phyloP scores from a whole-genome alignment of 805 yeast genomes.

The Zygosaccharomyces kombuchaensis region DNA sequence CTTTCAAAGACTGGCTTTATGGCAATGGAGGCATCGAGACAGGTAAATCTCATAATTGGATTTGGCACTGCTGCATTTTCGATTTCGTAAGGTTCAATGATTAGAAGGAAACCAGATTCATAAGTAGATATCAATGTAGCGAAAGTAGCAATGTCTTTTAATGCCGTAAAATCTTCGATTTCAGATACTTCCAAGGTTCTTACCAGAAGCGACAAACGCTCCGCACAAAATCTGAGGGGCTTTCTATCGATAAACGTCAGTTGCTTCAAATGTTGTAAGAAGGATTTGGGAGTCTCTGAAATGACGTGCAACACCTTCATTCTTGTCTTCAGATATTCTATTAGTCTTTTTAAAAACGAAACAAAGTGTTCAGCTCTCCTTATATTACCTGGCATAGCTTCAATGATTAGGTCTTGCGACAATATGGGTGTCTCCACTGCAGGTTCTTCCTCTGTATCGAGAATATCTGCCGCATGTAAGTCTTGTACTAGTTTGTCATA shows the following conservation, averaged over 20 bases:
- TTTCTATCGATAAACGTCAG: slow-evolving; percentile 88
- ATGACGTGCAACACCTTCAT: slow-evolving; percentile 97
- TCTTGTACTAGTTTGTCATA: slow-evolving; percentile 90
- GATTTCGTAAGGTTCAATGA: slow-evolving; percentile 92
- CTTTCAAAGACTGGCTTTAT: slow-evolving; percentile 95
- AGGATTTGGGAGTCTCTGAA: slow-evolving; percentile 95
- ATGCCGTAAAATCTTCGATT: slow-evolving; percentile 86
- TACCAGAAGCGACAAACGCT: slow-evolving; percentile 80
- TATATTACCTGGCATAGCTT: slow-evolving; percentile 96
- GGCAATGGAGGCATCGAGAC: slow-evolving; percentile 96
- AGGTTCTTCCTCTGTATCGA: slow-evolving; percentile 44
- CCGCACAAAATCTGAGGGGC: slow-evolving; percentile 89
- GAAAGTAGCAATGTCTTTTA: slow-evolving; percentile 93
- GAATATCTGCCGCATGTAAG: slow-evolving; percentile 71
- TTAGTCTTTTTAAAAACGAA: slow-evolving; percentile 85
- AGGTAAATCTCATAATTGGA: slow-evolving; percentile 88
- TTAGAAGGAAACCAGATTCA: slow-evolving; percentile 86
- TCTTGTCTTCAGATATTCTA: slow-evolving; percentile 91
- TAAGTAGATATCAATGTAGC: slow-evolving; percentile 95
- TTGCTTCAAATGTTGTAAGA: slow-evolving; percentile 87
- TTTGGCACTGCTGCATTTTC: slow-evolving; percentile 95
- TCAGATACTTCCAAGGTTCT: slow-evolving; percentile 83
- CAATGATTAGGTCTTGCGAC: slow-evolving; percentile 78
- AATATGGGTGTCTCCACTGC: slow-evolving; percentile 86
- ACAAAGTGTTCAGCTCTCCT: slow-evolving; percentile 96